Evolutionary conservation across 192 early-diverging fungal genomes (phyloP), one percentile per base, ranked within the genome.

Genomic region (Pilobolus umbonatus): DNA sequence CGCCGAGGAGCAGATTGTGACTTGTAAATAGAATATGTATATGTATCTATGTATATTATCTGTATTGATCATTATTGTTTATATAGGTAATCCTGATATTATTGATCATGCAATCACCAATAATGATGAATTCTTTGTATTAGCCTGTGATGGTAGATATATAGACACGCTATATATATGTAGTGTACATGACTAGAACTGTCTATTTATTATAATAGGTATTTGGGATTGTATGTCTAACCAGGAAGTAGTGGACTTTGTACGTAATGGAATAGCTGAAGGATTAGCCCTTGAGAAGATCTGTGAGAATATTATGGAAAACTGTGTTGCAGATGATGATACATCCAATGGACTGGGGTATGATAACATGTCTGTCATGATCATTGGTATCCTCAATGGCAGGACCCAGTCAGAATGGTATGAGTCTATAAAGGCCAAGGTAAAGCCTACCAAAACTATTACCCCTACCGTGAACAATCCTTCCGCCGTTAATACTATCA

Each of bases 321-420:
- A 79, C 53, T 98, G 97, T 64, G 78, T 99, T 61, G 93, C 95
- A 15, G 63, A 79, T 30, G 92, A 95, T 64, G 84, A 77, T 60
- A 93, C 94, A 31, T 73, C 89, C 49, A 87, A 83, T 43, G 91
- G 93, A 25, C 82, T 96, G 46, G 97, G 97, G 17, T 99, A 93
- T 75, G 97, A 99, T 74, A 99, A 99, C 77, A 99, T 99, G 97
- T 96, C 97, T 0, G 88, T 99, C 14, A 75, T 98, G 40, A 91
- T 99, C 45, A 87, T 93, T 11, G 97, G 80, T 8, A 74, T 96
- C 42, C 80, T 98, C 57, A 81, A 88, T 52, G 91, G 88, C 32
- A 82, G 75, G 63, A 81, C 80, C 36, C 72, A 79, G 56, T 79
- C 88, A 14, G 82, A 91, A 69, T 98, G 95, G 95, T 77, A 82